Evolutionary conservation across 495 filamentous ascomycete genomes (phyloP), one percentile per base, ranked within the genome.

Genomic region (Penicillium macrosclerotiorum): DNA sequence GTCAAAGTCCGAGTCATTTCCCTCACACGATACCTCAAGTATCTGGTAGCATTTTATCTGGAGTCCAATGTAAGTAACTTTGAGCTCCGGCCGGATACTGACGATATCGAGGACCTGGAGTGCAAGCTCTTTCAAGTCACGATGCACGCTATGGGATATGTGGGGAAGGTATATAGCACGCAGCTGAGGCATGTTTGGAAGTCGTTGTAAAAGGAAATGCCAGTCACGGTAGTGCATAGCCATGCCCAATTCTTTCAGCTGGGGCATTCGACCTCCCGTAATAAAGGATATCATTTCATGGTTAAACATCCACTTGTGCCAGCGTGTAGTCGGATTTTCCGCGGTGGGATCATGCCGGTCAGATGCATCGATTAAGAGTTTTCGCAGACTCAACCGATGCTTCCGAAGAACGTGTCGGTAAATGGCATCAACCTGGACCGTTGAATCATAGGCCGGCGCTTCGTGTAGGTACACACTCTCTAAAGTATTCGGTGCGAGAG

Each of bases 381-480:
- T 93, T 47, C 75, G 82, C 31, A 97, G 65, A 54, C 88, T 93
- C 14, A 66, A 55, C 14, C 81, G 76, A 61, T 97, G 91, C 11
- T 82, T 74, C 31, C 83, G 83, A 23, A 96, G 62, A 8, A 87
- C 77, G 13, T 84, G 82, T 35, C 79, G 78, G 68, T 87, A 92
- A 51, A 97, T 88, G 5, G 77, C 69, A 30, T 90, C 84, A 35
- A 93, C 76, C 4, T 81, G 74, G 3, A 95, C 83, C 12, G 68
- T 62, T 1, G 78, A 79, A 13, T 74, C 59, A 44, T 80, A 75
- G 7, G 65, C 67, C 18, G 72, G 74, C 5, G 79, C 76, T 51
- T 96, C 89, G 64, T 94, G 89, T 37, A 97, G 62, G 58, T 90
- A 92, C 13, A 96, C 67, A 16, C 85, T 83, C 64, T 97, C 88